Evolutionary conservation across 2,329 filamentous ascomycete species (phyloP), one percentile per base, ranked within the genome.

Genomic region (Plectosphaerella plurivora): DNA sequence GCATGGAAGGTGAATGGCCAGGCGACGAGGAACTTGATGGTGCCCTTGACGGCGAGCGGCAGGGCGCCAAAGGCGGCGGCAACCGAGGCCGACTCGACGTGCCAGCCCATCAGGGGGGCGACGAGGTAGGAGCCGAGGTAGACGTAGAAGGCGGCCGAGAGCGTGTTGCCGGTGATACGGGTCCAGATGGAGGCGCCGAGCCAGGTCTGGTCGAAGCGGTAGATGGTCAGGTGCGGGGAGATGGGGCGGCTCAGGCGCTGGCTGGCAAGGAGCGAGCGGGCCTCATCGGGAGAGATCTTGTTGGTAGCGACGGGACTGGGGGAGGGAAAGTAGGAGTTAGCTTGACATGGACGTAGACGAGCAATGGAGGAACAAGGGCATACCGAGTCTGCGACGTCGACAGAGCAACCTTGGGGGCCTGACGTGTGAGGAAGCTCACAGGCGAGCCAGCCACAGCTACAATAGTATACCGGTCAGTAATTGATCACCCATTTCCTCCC

Each of bases 131-230:
- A 83, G 59, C 84, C 72, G 57, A 88, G 85, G 77, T 90, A 96
- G 68, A 83, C 71, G 80, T 97, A 97, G 57, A 96, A 79, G 48
- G 77, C 73, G 58, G 87, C 89, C 55, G 85, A 86, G 60, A 95
- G 79, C 55, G 79, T 71, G 65, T 79, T 73, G 63, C 90, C 92
- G n/a, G 90, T 93, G 74, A 96, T 84, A 65, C 92, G 91, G 76
- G 91, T 89, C 73, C 89, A 79, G 60, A 80, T 78, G 53, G 77
- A 84, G 61, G 84, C 86, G 61, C 80, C 79, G 71, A 89, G 86
- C 87, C 86, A 96, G 62, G 90, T 94, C 74, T 97, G 88, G 71
- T 90, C 84, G 55, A 87, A 82, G 70, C 84, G 81, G 84, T 97
- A 97, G 81, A 95, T 92, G 65, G 74, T 69, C 57, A 97, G 83